Evolutionary conservation across 2,329 filamentous ascomycete genomes (phyloP).

Genomic region (Iodosphaeria phyllophila): DNA sequence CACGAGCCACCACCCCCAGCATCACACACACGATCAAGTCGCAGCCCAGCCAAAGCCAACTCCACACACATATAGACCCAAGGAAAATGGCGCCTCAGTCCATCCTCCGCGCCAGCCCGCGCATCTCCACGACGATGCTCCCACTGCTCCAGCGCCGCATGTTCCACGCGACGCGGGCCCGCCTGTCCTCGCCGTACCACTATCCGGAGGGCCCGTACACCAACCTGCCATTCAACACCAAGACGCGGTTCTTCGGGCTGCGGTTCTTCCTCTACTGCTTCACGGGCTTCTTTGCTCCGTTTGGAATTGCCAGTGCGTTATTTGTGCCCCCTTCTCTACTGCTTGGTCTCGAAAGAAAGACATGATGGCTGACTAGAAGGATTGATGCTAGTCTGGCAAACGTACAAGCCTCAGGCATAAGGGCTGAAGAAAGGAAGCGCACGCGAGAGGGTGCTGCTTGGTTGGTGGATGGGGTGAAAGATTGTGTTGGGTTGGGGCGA

Average conservation of each 20-base stretch:
- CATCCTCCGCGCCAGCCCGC: slow-evolving; percentile 35
- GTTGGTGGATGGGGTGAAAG: too few species aligned
- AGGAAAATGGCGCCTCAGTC: slow-evolving; percentile 76
- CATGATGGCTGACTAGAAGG: slow-evolving; percentile 6
- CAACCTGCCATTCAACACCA: slow-evolving; percentile 95
- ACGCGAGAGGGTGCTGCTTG: too few species aligned
- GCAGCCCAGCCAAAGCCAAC: too few species aligned
- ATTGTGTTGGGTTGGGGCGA: too few species aligned
- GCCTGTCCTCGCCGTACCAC: slow-evolving; percentile 84
- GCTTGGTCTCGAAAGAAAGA: neutral
- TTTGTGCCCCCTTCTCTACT: slow-evolving; percentile 5
- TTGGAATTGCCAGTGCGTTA: slow-evolving; percentile 42
- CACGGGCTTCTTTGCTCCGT: slow-evolving; percentile 39
- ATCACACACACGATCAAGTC: too few species aligned
- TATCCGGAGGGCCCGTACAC: slow-evolving; percentile 90
- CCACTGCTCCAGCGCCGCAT: slow-evolving; percentile 67
- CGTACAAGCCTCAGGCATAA: slow-evolving; percentile 25
- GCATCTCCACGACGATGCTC: too few species aligned
- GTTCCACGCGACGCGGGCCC: slow-evolving; percentile 80
- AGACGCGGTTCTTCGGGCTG: slow-evolving; percentile 67
- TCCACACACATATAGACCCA: too few species aligned
- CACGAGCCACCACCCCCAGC: too few species aligned
- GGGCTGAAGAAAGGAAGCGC: too few species aligned
- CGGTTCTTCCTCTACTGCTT: slow-evolving; percentile 61
- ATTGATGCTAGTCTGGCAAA: slow-evolving; percentile 28